phyloP scores from a whole-genome alignment of 1,139 yeast species.

The Taiozyma sp. region DNA sequence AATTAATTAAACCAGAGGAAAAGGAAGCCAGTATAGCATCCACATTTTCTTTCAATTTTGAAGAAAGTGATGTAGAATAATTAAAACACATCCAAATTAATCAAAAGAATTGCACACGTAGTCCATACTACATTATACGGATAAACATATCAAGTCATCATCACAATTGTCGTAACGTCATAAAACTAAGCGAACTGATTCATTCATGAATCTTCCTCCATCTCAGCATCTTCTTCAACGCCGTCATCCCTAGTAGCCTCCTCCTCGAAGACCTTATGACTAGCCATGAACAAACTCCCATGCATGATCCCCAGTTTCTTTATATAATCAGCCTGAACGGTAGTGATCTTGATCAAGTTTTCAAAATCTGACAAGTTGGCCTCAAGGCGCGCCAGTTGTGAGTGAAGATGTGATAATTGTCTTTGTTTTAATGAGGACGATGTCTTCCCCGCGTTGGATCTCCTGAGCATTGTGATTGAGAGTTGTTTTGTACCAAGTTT shows the following conservation, averaged over 20 bases:
- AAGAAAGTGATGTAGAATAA: constrained; percentile 13
- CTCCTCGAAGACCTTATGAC: constrained; percentile 55
- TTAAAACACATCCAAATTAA: no score
- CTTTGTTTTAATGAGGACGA: constrained; percentile 34
- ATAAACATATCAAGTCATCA: not conserved
- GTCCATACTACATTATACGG: no score
- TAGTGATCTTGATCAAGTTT: constrained; percentile 46
- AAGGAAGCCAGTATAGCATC: not conserved
- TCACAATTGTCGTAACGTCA: not conserved
- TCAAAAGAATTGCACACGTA: no score
- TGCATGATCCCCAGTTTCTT: constrained; percentile 56
- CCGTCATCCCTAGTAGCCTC: constrained; percentile 26
- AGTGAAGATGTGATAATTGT: constrained; percentile 54
- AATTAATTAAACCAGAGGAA: constrained; percentile 12
- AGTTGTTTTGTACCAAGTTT: no score
- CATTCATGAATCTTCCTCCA: not conserved
- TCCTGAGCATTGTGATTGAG: not conserved
- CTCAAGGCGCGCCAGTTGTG: constrained; percentile 58
- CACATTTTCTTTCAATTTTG: constrained; percentile 21
- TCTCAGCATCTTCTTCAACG: constrained; percentile 1
- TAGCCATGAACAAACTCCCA: constrained; percentile 60
- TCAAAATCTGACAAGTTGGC: constrained; percentile 55
- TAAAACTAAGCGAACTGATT: not conserved
- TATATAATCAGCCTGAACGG: constrained; percentile 50
- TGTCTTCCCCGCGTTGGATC: not conserved